A percentile compares a stretch with the other conserved stretches of the same genome.
Evolutionary conservation across 768 basidiomycete genomes (phyloP).

Genomic region (Pisolithus microcarpus): DNA sequence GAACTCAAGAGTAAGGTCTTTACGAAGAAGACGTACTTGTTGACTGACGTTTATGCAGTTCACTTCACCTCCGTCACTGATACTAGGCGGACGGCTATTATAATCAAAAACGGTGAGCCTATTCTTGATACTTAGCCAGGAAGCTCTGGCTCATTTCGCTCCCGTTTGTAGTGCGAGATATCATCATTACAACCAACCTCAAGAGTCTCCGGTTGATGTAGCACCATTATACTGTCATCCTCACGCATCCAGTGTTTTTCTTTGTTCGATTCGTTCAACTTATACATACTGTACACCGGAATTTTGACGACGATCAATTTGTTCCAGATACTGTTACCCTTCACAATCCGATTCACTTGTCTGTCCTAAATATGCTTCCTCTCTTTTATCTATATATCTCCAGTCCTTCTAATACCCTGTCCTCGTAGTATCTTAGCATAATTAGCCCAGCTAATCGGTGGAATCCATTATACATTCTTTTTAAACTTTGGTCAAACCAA

Average conservation of each 20-base stretch:
- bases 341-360: background rate
- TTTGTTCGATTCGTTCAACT: constrained; percentile 7
- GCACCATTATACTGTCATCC: constrained; percentile 1
- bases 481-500: too few relatives aligned
- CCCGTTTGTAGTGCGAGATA: constrained; percentile 49
- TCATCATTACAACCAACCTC: constrained; percentile 61
- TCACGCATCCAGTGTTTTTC: constrained; percentile 1
- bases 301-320: background rate
- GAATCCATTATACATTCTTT: background rate
- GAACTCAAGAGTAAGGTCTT: constrained; percentile 59
- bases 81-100: constrained; percentile 62
- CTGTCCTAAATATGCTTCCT: background rate
- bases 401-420: constrained; percentile 9
- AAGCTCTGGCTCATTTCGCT: constrained; percentile 3
- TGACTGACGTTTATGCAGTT: constrained; percentile 36
- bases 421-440: constrained; percentile 2
- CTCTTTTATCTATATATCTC: constrained; percentile 5
- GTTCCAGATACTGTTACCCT: background rate
- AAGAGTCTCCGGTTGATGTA: constrained; percentile 41
- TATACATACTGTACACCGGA: background rate
- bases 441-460: background rate
- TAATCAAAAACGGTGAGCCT: constrained; percentile 62
- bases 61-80: constrained; percentile 81
- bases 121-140: background rate
- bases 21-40: background rate